Percentiles rank a stretch among this genome's conserved stretches.
Evolutionary conservation across 768 basidiomycete species (phyloP).

Genomic region (Suillus spraguei): DNA sequence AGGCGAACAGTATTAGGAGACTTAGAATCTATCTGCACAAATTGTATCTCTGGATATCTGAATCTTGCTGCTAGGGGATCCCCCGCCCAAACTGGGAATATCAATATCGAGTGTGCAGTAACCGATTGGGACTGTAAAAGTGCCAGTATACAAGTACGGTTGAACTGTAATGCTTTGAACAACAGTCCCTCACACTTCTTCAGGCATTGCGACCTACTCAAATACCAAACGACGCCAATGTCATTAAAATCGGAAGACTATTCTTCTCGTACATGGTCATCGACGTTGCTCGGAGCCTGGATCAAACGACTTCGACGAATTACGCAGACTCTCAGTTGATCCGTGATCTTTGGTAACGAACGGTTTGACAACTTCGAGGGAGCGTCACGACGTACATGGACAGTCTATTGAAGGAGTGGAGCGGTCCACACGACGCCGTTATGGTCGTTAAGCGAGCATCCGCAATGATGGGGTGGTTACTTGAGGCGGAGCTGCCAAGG

Average conservation of each 20-base stretch:
- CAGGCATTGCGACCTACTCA: slow-evolving; percentile 95
- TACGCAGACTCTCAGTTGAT: slow-evolving; percentile 91
- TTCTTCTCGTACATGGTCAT: slow-evolving; percentile 99
- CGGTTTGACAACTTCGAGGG: slow-evolving; percentile 92
- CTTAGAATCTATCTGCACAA: too few relatives aligned
- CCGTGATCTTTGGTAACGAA: slow-evolving; percentile 90
- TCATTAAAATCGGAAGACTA: slow-evolving; percentile 97
- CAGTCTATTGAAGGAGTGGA: slow-evolving; percentile 99
- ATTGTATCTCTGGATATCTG: too few relatives aligned
- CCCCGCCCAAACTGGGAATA: too few relatives aligned
- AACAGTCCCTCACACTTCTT: slow-evolving; percentile 13
- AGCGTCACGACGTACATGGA: slow-evolving; percentile 92
- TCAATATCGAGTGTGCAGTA: too few relatives aligned
- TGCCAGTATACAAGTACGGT: background rate
- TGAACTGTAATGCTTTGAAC: too few relatives aligned
- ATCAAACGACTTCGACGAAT: slow-evolving; percentile 93
- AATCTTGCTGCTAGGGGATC: too few relatives aligned
- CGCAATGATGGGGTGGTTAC: slow-evolving; percentile 96
- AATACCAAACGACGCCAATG: slow-evolving; percentile 99
- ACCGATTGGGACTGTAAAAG: too few relatives aligned
- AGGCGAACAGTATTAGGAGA: too few relatives aligned
- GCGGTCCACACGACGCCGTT: slow-evolving; percentile 95
- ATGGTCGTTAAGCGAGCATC: slow-evolving; percentile 99
- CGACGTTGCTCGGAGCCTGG: slow-evolving; percentile 90
- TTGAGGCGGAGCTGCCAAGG: slow-evolving; percentile 97